Conservation (phyloP, 2,329 filamentous ascomycete genomes). For the Colletotrichum siamense region DNA sequence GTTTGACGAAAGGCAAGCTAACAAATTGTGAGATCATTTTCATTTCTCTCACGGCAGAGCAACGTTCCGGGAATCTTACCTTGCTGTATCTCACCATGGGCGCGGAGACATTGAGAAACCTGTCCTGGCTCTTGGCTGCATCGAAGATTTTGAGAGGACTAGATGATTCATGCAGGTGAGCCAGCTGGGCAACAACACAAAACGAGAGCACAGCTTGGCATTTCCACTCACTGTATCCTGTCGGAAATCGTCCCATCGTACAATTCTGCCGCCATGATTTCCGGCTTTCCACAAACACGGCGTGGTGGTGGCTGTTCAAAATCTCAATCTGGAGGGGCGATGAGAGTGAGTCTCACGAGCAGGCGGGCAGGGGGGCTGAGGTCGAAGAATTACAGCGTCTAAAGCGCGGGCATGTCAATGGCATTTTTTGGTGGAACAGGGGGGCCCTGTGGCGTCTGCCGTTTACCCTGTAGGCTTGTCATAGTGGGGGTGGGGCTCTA, state of each 20-base stretch:
- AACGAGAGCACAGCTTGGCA: background rate
- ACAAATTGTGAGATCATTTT: background rate
- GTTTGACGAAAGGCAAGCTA: slow-evolving; percentile 74
- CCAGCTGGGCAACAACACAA: background rate
- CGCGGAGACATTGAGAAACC: slow-evolving; percentile 64
- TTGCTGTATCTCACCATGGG: slow-evolving; percentile 75
- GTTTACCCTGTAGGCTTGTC: background rate
- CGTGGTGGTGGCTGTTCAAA: background rate
- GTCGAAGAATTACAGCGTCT: slow-evolving; percentile 6
- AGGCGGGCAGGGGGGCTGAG: background rate
- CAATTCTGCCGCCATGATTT: slow-evolving; percentile 7
- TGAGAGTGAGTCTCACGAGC: background rate
- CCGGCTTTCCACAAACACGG: background rate
- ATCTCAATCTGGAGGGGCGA: background rate
- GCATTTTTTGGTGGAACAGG: slow-evolving; percentile 10
- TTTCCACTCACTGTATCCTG: slow-evolving; percentile 13
- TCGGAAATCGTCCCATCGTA: slow-evolving; percentile 17
- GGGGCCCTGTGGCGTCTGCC: background rate
- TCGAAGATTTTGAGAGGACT: slow-evolving; percentile 68
- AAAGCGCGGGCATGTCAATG: background rate
- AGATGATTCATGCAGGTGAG: background rate
- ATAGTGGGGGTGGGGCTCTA: slow-evolving; percentile 17
- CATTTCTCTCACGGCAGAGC: background rate
- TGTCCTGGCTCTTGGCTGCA: slow-evolving; percentile 53
- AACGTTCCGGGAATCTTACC: slow-evolving; percentile 32